Evolutionary conservation across 164 flowering plant species (phyloP), one percentile per base, ranked within the genome.

Genomic region (Cinnamomum chago): DNA sequence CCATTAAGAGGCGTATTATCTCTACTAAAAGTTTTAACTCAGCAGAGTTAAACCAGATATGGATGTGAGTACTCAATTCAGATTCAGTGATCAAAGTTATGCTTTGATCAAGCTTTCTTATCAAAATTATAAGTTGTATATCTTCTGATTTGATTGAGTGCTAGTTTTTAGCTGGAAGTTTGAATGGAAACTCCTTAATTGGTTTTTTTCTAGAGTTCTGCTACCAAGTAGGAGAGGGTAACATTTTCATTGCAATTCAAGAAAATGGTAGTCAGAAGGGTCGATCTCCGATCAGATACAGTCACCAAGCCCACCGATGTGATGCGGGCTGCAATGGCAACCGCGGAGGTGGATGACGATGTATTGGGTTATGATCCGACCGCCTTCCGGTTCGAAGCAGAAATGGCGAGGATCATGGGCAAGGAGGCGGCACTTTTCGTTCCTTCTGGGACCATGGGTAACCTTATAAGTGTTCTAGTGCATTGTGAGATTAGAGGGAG

Each of bases 401-500:
- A 95, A 77, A 80, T 95, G 85, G 94, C 97, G 1, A 84, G 67
- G 66, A 86, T 90, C 70, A 84, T 76, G 82, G 92, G 97, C 51
- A 95, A 95, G 70, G 97, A 95, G 71, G 97, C 96, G 3, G 97
- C 84, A 10, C 76, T 93, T 0, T 95, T 93, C 76, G 97, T 95
- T 70, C 97, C 97, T 18, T 95, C 97, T 3, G 97, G 99, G 71
- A 95, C 97, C 0, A 95, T 95, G 97, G 93, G 92, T 0, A 95
- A 95, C 81, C 95, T 92, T n/a, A 88, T 91, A 5, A 85, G 94
- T 76, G 95, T 95, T 35, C 90, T 93, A 66, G 92, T 88, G 17
- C 99, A 95, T 62, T 95, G 97, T 82, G 89, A 95, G 20, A 77
- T 86, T 50, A 86, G 97, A 78, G 97, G 95, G 30, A 91, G 97